Evolutionary conservation across 495 filamentous ascomycete species (phyloP).

Genomic region (Cercophora newfieldiana): DNA sequence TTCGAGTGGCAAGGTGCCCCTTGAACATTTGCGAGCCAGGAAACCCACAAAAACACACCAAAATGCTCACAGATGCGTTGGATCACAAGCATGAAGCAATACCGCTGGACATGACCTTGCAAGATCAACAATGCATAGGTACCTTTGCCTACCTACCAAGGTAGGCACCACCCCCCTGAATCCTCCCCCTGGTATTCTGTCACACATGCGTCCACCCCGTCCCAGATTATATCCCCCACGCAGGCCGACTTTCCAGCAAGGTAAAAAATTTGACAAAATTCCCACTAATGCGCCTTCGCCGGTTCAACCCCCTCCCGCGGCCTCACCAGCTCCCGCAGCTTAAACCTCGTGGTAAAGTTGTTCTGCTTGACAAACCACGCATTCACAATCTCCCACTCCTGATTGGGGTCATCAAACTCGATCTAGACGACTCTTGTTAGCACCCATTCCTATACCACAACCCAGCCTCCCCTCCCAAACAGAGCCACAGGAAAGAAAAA

Average conservation of each 20-base stretch:
- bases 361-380: conserved; percentile 74
- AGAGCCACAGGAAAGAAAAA: background rate
- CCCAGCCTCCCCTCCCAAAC: background rate
- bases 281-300: background rate
- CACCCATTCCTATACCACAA: too few species aligned
- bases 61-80: too few species aligned
- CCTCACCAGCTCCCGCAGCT: conserved; percentile 45
- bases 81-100: too few species aligned
- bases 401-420: conserved; percentile 55
- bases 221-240: background rate
- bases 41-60: too few species aligned
- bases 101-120: too few species aligned
- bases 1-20: conserved; percentile 19
- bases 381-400: conserved; percentile 67
- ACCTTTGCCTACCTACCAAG: too few species aligned
- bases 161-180: too few species aligned
- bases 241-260: background rate
- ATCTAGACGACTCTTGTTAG: conserved; percentile 39
- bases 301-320: conserved; percentile 30
- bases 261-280: background rate
- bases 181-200: background rate
- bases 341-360: conserved; percentile 61
- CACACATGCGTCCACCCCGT: background rate
- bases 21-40: background rate
- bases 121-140: too few species aligned